Conservation (phyloP, 257 asterid species). For the Plantago major region DNA sequence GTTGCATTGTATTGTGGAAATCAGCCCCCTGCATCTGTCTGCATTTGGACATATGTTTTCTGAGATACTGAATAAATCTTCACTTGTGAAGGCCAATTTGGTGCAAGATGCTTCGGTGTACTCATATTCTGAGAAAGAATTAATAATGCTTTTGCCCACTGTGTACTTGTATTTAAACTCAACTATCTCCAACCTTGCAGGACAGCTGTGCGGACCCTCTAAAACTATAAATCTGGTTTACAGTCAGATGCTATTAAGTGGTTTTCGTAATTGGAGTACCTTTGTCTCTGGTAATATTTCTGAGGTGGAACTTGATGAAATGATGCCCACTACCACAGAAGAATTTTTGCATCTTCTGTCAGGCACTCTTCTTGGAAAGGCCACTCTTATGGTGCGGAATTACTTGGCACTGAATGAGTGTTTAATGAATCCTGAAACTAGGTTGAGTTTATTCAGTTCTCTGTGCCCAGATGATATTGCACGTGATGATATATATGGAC, state of each 20-base stretch:
- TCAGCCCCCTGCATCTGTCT: constrained; percentile 64
- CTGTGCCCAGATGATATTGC: constrained; percentile 45
- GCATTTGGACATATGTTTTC: constrained; percentile 54
- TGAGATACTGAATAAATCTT: constrained; percentile 33
- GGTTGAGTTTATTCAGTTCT: constrained; percentile 55
- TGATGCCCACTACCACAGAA: constrained; percentile 40
- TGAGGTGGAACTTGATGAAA: constrained; percentile 36
- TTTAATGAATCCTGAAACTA: constrained; percentile 32
- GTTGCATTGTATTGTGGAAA: constrained; percentile 48
- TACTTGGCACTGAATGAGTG: constrained; percentile 38
- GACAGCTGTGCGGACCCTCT: constrained; percentile 30
- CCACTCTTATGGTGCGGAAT: constrained; percentile 42
- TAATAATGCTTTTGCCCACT: constrained; percentile 70
- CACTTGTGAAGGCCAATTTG: constrained; percentile 24
- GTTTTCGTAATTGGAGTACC: constrained; percentile 59
- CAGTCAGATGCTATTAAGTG: constrained; percentile 44
- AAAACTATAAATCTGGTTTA: constrained; percentile 40
- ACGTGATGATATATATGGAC: constrained; percentile 45
- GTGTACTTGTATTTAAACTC: constrained; percentile 48
- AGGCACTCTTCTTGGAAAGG: constrained; percentile 64
- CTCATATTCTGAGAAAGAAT: constrained; percentile 34
- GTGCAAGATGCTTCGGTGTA: constrained; percentile 33
- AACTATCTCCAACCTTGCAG: constrained; percentile 39
- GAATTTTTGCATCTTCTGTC: constrained; percentile 45
- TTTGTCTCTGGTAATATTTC: constrained; percentile 42